phyloP scores from a whole-genome alignment of 768 basidiomycete genomes.

The Suillus fuscotomentosus region DNA sequence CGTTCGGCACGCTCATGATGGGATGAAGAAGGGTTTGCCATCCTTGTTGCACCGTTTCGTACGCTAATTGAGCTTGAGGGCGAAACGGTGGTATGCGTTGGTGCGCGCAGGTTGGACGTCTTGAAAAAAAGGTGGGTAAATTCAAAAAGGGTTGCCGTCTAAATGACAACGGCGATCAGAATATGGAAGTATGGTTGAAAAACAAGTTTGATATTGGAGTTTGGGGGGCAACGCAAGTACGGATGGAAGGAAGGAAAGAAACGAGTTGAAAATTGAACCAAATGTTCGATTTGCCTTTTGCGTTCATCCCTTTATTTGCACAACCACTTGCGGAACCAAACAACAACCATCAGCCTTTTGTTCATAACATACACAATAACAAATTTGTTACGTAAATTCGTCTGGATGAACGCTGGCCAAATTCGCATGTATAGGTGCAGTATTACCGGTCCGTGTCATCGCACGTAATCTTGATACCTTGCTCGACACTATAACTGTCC shows the following conservation, averaged over 20 bases:
- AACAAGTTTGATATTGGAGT: slow-evolving; percentile 12
- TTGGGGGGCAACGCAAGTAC: slow-evolving; percentile 15
- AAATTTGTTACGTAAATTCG: neutral
- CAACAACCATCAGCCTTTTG: slow-evolving; percentile 11
- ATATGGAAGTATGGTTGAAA: slow-evolving; percentile 5
- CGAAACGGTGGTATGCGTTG: slow-evolving; percentile 73
- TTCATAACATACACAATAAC: neutral
- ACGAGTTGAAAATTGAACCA: slow-evolving; percentile 28
- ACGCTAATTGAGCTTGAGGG: slow-evolving; percentile 62
- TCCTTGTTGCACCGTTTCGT: slow-evolving; percentile 47
- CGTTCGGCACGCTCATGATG: slow-evolving; percentile 59
- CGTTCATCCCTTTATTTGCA: slow-evolving; percentile 23
- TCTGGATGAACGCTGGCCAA: neutral
- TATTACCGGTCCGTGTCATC: neutral
- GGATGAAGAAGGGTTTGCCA: slow-evolving; percentile 86
- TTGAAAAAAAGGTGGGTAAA: slow-evolving; percentile 36
- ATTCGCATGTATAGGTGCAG: too few relatives aligned
- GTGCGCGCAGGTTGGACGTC: slow-evolving; percentile 64
- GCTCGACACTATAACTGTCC: neutral
- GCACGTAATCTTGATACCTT: neutral
- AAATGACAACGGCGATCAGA: neutral
- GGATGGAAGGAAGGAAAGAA: slow-evolving; percentile 2
- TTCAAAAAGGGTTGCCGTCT: slow-evolving; percentile 7
- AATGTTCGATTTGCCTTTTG: slow-evolving; percentile 28
- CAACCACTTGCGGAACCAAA: slow-evolving; percentile 21